phyloP scores from a whole-genome alignment of 2,329 filamentous ascomycete species.

The Phyllosticta paracitricarpa region DNA sequence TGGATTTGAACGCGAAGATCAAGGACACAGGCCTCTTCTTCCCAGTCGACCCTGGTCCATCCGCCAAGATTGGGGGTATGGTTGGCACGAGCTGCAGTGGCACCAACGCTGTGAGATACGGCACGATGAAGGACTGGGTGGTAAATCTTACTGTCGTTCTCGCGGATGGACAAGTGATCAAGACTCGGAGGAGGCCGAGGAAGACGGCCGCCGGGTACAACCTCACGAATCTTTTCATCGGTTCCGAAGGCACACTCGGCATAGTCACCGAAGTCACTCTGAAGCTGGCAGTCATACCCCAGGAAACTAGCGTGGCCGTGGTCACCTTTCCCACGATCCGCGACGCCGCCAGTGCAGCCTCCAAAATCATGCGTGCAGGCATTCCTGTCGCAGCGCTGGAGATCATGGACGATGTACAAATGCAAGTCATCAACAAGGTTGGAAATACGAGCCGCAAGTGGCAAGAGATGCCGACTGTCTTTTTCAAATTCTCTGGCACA shows the following conservation, averaged over 20 bases:
- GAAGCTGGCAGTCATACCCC: constrained; percentile 66
- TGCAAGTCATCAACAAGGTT: constrained; percentile 69
- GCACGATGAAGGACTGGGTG: constrained; percentile 83
- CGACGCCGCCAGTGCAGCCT: constrained; percentile 64
- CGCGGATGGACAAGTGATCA: constrained; percentile 68
- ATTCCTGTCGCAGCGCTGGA: constrained; percentile 70
- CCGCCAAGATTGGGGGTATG: constrained; percentile 72
- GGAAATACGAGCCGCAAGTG: constrained; percentile 62
- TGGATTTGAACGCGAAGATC: constrained; percentile 70
- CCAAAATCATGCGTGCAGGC: constrained; percentile 64
- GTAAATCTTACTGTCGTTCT: constrained; percentile 74
- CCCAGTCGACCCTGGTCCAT: constrained; percentile 74
- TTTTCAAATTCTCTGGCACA: constrained; percentile 79
- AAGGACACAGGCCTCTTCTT: constrained; percentile 74
- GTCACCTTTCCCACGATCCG: constrained; percentile 70
- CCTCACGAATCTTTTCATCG: constrained; percentile 68
- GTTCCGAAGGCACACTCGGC: constrained; percentile 71
- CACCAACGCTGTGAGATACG: constrained; percentile 71
- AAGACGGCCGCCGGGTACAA: constrained; percentile 81
- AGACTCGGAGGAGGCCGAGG: constrained; percentile 62
- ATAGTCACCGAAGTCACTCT: constrained; percentile 75
- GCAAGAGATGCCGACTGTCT: constrained; percentile 67
- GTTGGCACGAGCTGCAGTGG: constrained; percentile 65
- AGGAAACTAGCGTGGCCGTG: constrained; percentile 67
- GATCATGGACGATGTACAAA: constrained; percentile 82